Conservation (phyloP, 805 yeast genomes). For the Lipomyces yamanashiensis region DNA sequence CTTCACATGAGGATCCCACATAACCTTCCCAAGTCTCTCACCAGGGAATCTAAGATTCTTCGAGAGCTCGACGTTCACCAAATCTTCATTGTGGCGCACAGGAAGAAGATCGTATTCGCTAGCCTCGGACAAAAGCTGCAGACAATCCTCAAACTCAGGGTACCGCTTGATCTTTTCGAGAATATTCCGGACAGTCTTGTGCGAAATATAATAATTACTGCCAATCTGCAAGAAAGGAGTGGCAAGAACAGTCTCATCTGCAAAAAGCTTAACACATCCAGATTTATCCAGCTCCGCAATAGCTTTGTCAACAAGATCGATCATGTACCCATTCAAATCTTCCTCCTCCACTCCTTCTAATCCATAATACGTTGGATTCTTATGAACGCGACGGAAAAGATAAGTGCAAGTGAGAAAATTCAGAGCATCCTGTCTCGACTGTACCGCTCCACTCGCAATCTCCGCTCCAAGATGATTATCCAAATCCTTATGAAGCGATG, state of each 20-base stretch:
- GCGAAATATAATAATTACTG: constrained; percentile 91
- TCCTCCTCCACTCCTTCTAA: constrained; percentile 65
- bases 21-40: constrained; percentile 48
- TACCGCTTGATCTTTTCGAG: constrained; percentile 55
- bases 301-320: constrained; percentile 64
- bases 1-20: constrained; percentile 89
- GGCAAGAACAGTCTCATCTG: constrained; percentile 53
- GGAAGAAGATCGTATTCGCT: constrained; percentile 87
- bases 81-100: constrained; percentile 88
- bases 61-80: constrained; percentile 83
- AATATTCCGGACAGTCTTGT: constrained; percentile 78
- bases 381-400: constrained; percentile 71
- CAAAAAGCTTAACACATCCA: constrained; percentile 61
- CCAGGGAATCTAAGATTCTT: constrained; percentile 68
- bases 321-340: constrained; percentile 45
- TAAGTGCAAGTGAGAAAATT: constrained; percentile 80
- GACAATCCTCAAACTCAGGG: constrained; percentile 63
- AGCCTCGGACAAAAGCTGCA: constrained; percentile 65
- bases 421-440: constrained; percentile 67
- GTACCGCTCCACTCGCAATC: constrained; percentile 70
- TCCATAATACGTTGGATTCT: constrained; percentile 78
- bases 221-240: constrained; percentile 85
- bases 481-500: constrained; percentile 74
- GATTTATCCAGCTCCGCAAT: constrained; percentile 72
- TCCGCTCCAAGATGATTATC: constrained; percentile 84